These are phyloP conservation scores for Penicillium mononematosum DNA, from an alignment of 495 filamentous ascomycete species.

Conservation along the genomic window DNA sequence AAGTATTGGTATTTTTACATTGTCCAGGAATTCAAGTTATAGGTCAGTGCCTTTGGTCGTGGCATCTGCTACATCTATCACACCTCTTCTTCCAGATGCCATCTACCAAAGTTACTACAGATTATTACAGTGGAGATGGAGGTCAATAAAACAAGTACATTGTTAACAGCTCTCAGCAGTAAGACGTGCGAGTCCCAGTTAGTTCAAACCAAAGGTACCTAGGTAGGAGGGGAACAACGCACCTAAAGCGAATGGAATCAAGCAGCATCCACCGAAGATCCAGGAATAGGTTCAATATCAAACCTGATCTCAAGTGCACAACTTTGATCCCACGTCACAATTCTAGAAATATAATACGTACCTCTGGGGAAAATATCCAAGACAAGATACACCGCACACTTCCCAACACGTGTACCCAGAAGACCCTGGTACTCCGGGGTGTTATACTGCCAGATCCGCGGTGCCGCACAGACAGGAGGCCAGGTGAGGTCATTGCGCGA, in stretches of 20 bases:
- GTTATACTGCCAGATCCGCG: neutral
- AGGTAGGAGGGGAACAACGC: neutral
- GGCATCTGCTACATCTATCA: neutral
- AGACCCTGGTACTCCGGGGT: slow-evolving; percentile 6
- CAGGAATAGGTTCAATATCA: slow-evolving; percentile 8
- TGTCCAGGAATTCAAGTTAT: neutral
- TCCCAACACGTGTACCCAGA: slow-evolving; percentile 5
- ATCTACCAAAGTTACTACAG: neutral
- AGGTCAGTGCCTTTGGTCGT: neutral
- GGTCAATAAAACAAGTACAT: neutral
- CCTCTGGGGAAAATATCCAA: neutral
- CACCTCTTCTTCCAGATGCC: neutral
- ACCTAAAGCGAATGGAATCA: neutral
- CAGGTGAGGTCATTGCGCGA: neutral
- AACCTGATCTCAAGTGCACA: slow-evolving; percentile 2
- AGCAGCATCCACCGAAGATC: neutral
- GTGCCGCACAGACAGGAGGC: neutral
- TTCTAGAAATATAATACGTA: slow-evolving; percentile 6
- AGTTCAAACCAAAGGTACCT: neutral
- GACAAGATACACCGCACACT: neutral
- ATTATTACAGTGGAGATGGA: neutral
- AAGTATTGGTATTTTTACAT: slow-evolving; percentile 4
- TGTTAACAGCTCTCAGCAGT: neutral
- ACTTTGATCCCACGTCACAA: neutral
- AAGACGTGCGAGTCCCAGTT: neutral